A percentile compares a stretch with the other conserved stretches of the same genome.
phyloP scores from a whole-genome alignment of 805 yeast genomes.

The Candida mattraensis region DNA sequence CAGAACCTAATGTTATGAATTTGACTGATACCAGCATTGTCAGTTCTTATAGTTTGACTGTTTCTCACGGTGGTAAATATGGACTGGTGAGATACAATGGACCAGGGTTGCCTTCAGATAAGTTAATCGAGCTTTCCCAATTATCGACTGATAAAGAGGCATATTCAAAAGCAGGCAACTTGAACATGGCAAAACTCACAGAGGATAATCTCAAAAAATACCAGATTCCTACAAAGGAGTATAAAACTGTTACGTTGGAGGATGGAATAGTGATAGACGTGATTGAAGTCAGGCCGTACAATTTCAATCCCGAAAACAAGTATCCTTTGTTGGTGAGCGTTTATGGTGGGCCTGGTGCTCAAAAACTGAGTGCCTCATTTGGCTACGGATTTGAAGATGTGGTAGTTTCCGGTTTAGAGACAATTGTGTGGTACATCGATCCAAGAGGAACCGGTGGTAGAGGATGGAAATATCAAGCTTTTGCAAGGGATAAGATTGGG shows the following conservation, averaged over 20 bases:
- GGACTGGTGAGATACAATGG: conserved; percentile 47
- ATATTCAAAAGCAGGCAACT: conserved; percentile 13
- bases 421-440: conserved; percentile 65
- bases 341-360: conserved; percentile 84
- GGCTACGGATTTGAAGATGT: conserved; percentile 57
- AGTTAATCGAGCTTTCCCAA: conserved; percentile 34
- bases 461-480: conserved; percentile 65
- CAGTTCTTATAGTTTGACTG: conserved; percentile 49
- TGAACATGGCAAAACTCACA: conserved; percentile 16
- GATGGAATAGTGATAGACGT: conserved; percentile 47
- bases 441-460: conserved; percentile 84
- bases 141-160: conserved; percentile 14
- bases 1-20: conserved; percentile 19
- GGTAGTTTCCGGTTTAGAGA: conserved; percentile 54
- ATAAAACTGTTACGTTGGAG: conserved; percentile 29
- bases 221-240: conserved; percentile 53
- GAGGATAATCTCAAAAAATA: conserved; percentile 29
- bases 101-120: conserved; percentile 49
- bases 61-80: conserved; percentile 59
- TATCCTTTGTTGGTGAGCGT: conserved; percentile 68
- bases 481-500: conserved; percentile 60
- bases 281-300: conserved; percentile 62
- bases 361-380: conserved; percentile 49
- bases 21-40: conserved; percentile 36
- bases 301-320: conserved; percentile 42